Conservation (phyloP, 2,329 filamentous ascomycete genomes). For the Lecanicillium sp. region DNA sequence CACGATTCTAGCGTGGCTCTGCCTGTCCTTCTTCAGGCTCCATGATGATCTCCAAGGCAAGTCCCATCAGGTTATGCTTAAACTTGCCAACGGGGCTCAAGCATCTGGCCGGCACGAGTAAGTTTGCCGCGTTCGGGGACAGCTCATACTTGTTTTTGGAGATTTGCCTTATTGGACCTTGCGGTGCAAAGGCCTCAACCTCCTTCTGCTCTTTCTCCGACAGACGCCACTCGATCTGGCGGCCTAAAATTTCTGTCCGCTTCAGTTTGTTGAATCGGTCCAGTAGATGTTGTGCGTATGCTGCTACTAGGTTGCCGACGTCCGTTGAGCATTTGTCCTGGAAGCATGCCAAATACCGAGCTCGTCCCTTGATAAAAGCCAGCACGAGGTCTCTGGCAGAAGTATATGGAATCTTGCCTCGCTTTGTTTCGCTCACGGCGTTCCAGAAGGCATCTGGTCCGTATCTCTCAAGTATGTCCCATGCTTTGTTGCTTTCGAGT, state of each 20-base stretch:
- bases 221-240: constrained; percentile 1
- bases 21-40: neutral
- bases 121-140: neutral
- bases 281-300: constrained; percentile 13
- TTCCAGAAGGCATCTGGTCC: constrained; percentile 5
- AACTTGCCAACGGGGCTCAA: constrained; percentile 4
- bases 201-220: neutral
- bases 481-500: constrained; percentile 4
- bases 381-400: constrained; percentile 7
- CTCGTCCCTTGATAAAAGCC: constrained; percentile 15
- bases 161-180: constrained; percentile 7
- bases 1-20: neutral
- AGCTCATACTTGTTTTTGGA: constrained; percentile 10
- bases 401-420: neutral
- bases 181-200: neutral
- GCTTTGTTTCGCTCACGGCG: neutral
- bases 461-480: neutral
- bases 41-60: constrained; percentile 1
- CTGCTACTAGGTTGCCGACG: constrained; percentile 1
- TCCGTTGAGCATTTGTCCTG: constrained; percentile 2
- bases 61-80: constrained; percentile 10
- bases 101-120: constrained; percentile 1
- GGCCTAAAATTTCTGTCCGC: neutral
- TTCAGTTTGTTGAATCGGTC: constrained; percentile 2
- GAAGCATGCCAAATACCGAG: constrained; percentile 13